These are phyloP conservation scores for Chloris gayana DNA, from an alignment of 176 grass and related monocot species.

Conservation along the genomic window DNA sequence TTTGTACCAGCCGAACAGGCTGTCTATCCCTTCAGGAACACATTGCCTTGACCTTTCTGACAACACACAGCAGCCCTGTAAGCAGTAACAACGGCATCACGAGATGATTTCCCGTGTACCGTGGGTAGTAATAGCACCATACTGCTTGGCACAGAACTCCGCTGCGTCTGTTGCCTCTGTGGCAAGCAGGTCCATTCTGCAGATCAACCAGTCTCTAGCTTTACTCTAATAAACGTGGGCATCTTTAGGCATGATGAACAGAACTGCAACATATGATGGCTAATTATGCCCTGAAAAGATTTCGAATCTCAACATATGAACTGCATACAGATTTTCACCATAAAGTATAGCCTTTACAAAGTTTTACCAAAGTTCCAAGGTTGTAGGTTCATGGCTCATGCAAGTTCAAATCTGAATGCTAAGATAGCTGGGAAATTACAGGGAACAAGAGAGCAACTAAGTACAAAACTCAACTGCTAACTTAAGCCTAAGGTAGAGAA, in stretches of 20 bases:
- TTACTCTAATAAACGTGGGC: neutral
- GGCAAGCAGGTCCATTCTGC: neutral
- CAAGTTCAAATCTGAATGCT: neutral
- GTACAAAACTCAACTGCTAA: neutral
- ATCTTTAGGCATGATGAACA: neutral
- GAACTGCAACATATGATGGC: neutral
- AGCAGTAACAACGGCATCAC: conserved; percentile 25
- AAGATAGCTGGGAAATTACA: neutral
- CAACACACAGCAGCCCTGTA: neutral
- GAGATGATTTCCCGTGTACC: neutral
- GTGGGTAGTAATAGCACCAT: conserved; percentile 8
- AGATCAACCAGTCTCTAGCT: neutral
- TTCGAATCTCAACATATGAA: neutral
- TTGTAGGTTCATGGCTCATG: neutral
- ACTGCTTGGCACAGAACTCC: neutral
- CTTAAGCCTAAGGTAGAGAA: neutral
- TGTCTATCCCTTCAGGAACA: too few relatives aligned
- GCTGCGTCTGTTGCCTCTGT: neutral
- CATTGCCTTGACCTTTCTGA: neutral
- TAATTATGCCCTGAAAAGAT: neutral
- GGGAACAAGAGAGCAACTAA: neutral
- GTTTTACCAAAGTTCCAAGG: neutral
- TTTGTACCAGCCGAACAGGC: too few relatives aligned
- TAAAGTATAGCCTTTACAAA: neutral
- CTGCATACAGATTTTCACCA: neutral